Evolutionary conservation across 2,329 filamentous ascomycete genomes (phyloP), one percentile per base, ranked within the genome.

Genomic region (Elsinoe australis): DNA sequence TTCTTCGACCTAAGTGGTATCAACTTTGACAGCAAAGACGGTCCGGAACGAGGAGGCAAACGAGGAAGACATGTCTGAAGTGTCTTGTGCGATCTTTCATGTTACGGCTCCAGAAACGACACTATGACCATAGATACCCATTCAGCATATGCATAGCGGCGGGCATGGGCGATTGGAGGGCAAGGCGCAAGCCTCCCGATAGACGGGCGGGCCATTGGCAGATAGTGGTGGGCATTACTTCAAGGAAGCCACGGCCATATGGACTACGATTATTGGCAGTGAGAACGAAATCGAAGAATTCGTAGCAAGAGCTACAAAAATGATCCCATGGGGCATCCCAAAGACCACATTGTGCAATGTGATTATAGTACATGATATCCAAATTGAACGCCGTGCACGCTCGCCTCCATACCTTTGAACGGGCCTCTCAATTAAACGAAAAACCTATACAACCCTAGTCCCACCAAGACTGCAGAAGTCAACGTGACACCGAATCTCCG

Each of bases 1-100:
- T 80, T 87, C 47, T 88, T 88, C 60, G 83, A 87, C 58, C 69
- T 85, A 5, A 78, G 79, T 47, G 79, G 78, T 54, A 63, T 84
- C 44, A 74, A 74, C 24, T 56, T 57, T 38, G 71, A 76, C 51
- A 76, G 76, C 34, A 83, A 82, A 59, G 82, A 86, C 49, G 55
- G 53, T 22, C 49, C 50, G 15, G 56, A 56, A 17, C 51, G 61
- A 47, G 61, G 59, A 35, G 61, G 62, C 17, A 65, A 65, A 55
- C 52, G 62, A 44, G 59, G 59, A 17, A 57, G 62, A 50, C 59
- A 63, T 53, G 61, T 60, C 19, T 65, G 52, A 60, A 8, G 21
- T 32, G 31, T 19, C 15, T 12, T n/a, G 9, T 9, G 28, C 14
- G 14, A 29, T 12, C 9, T 21, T 18, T 31, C 21, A 21, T 31